Evolutionary conservation across 306 rosid genomes (phyloP).

Genomic region (Alnus rubra): DNA sequence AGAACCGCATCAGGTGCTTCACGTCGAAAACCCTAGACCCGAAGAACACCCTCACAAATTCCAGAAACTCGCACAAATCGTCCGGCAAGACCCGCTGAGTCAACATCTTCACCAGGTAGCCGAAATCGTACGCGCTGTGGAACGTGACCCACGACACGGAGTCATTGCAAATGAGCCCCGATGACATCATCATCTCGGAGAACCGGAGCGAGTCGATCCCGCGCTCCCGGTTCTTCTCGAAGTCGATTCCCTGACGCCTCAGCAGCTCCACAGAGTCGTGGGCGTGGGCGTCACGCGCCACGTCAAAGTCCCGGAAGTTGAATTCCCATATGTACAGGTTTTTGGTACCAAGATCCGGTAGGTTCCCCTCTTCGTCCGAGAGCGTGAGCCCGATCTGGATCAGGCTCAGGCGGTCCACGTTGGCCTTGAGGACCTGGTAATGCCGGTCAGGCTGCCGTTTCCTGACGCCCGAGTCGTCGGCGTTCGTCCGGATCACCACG

Average conservation of each 20-base stretch:
- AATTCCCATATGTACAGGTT: slow-evolving; percentile 57
- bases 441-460: slow-evolving; percentile 20
- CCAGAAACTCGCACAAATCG: slow-evolving; percentile 34
- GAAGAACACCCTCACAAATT: slow-evolving; percentile 45
- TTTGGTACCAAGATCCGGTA: slow-evolving; percentile 51
- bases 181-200: slow-evolving; percentile 66
- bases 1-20: slow-evolving; percentile 56
- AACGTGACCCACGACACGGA: slow-evolving; percentile 61
- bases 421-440: slow-evolving; percentile 63
- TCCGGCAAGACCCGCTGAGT: slow-evolving; percentile 51
- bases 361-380: slow-evolving; percentile 48
- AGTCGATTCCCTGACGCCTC: slow-evolving; percentile 64
- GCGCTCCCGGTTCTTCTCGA: slow-evolving; percentile 35
- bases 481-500: slow-evolving; percentile 45
- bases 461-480: slow-evolving; percentile 17
- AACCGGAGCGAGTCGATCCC: slow-evolving; percentile 55
- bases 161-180: slow-evolving; percentile 63
- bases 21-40: slow-evolving; percentile 62
- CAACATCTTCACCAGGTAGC: slow-evolving; percentile 60
- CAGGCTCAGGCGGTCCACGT: slow-evolving; percentile 64
- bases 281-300: slow-evolving; percentile 50
- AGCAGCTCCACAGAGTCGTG: slow-evolving; percentile 59
- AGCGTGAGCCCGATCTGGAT: slow-evolving; percentile 72
- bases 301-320: slow-evolving; percentile 66
- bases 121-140: slow-evolving; percentile 72